Conservation (phyloP, 1,139 yeast species). For the Debaryomyces nepalensis region DNA sequence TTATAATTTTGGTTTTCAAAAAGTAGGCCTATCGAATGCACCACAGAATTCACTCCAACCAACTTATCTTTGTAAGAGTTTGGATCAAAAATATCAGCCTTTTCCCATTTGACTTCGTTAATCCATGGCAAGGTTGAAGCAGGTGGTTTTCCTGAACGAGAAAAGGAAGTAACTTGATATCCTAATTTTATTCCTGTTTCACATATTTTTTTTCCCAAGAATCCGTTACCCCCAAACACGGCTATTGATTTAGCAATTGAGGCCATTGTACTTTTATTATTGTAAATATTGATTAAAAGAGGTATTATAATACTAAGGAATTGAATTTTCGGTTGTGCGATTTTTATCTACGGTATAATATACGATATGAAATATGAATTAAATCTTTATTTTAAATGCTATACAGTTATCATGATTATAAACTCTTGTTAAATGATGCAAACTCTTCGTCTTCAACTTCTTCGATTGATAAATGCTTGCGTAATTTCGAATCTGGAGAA, state of each 20-base stretch:
- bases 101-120: slow-evolving; percentile 65
- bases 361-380: too few relatives aligned
- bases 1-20: slow-evolving; percentile 74
- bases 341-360: slow-evolving; percentile 3
- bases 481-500: slow-evolving; percentile 17
- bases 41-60: slow-evolving; percentile 62
- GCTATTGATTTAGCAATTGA: slow-evolving; percentile 44
- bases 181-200: slow-evolving; percentile 69
- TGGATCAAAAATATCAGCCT: slow-evolving; percentile 72
- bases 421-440: slow-evolving; percentile 36
- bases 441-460: slow-evolving; percentile 43
- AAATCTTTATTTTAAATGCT: too few relatives aligned
- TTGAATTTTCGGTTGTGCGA: not conserved
- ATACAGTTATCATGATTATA: slow-evolving; percentile 29
- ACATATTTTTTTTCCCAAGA: slow-evolving; percentile 74
- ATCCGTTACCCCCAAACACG: slow-evolving; percentile 89
- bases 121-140: slow-evolving; percentile 48
- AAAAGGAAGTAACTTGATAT: slow-evolving; percentile 63
- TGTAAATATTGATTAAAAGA: not conserved
- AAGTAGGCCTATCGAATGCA: slow-evolving; percentile 81
- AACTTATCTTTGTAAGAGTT: slow-evolving; percentile 55
- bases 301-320: not conserved
- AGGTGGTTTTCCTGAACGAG: slow-evolving; percentile 66
- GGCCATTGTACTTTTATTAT: slow-evolving; percentile 5
- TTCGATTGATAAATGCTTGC: slow-evolving; percentile 33